phyloP scores from a whole-genome alignment of 2,329 filamentous ascomycete genomes.

The Fusarium goolgardi region DNA sequence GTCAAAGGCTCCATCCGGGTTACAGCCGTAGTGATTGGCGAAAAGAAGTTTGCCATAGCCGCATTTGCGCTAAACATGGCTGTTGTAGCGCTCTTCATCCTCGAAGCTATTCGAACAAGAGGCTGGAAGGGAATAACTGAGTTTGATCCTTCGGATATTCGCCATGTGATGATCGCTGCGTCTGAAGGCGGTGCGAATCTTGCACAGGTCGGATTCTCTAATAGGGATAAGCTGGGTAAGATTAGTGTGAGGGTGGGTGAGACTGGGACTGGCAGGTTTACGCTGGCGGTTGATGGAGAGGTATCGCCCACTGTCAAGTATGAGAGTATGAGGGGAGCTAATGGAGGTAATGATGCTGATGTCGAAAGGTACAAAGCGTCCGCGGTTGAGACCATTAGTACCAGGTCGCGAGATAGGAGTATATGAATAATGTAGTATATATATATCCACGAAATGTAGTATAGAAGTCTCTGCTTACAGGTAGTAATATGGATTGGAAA shows the following conservation, averaged over 20 bases:
- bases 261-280: constrained; percentile 7
- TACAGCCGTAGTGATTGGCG: constrained; percentile 14
- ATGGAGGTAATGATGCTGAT: neutral
- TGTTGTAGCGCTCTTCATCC: constrained; percentile 3
- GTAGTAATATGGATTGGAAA: neutral
- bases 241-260: constrained; percentile 9
- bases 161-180: constrained; percentile 28
- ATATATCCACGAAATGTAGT: neutral
- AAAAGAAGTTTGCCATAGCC: constrained; percentile 19
- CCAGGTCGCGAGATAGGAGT: neutral
- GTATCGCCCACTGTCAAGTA: constrained; percentile 14
- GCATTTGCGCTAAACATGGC: constrained; percentile 21
- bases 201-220: constrained; percentile 4
- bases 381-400: neutral
- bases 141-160: constrained; percentile 32
- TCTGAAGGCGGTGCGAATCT: constrained; percentile 13
- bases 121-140: constrained; percentile 33
- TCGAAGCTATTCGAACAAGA: constrained; percentile 29
- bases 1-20: neutral
- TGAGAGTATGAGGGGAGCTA: constrained; percentile 14
- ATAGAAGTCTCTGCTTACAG: no score
- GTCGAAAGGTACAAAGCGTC: neutral
- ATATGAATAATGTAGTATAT: neutral
- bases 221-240: constrained; percentile 9
- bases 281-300: constrained; percentile 7